Evolutionary conservation across 768 basidiomycete species (phyloP), one percentile per base, ranked within the genome.

Genomic region (Boletus speciosus): DNA sequence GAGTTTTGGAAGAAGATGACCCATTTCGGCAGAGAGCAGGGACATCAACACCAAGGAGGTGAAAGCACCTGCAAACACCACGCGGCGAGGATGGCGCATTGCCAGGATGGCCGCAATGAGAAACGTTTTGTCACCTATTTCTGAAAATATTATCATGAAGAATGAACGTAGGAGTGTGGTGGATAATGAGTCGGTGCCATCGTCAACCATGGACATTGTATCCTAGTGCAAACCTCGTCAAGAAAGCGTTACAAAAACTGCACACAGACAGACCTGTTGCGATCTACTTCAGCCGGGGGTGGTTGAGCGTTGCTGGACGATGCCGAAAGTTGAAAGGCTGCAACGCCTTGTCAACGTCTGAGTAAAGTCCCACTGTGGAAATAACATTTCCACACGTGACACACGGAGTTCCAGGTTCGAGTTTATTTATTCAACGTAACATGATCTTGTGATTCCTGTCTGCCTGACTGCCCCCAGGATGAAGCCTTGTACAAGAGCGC

Each of bases 111-210:
- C 93, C 46, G 96, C 87, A 35, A 88, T 86, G 59, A 88, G 76
- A 65, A 88, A 88, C 0, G 96, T 98, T 71, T 98, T 97, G 83
- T 98, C 96, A 23, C 96, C 96, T 40, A 95, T 88, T 77, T 94
- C 92, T 3, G 91, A 93, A 67, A 89, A 78, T 34, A 98, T 87
- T 64, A 97, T 98, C 86, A 96, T 93, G 57, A 80, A 71, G 74
- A 94, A 93, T 6, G 92, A 83, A 65, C 93, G 88, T 6, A 81
- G 54, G 56, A 95, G 81, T 10, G 84, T 88, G 58, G 85, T 19
- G 31, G 44, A 42, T 41, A 21, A 16, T 16, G 55, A 38, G 27
- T 40, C n/a, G 12, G 60, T 35, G 43, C 27, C 65, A 58, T 58
- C 54, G 34, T 61, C 48, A 8, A 31, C 37, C 23, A 54, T 34